Evolutionary conservation across 257 asterid species (phyloP).

Genomic region (Datura wrightii): DNA sequence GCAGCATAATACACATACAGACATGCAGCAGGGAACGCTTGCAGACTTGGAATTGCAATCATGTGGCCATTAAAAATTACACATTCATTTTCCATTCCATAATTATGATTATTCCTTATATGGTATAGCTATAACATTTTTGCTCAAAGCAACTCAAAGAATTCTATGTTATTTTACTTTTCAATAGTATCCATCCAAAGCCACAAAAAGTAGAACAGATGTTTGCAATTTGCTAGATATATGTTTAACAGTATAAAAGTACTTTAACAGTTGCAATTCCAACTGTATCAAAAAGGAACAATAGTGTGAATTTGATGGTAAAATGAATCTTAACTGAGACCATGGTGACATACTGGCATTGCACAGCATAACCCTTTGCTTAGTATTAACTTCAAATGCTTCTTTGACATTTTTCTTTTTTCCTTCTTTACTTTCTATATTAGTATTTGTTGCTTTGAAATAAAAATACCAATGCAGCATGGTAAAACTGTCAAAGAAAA

Average conservation of each 20-base stretch:
- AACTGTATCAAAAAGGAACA: neutral
- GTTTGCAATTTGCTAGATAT: neutral
- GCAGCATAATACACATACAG: constrained; percentile 1
- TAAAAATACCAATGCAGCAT: neutral
- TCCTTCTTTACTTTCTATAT: neutral
- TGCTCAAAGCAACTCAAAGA: neutral
- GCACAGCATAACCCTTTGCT: neutral
- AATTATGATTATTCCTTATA: neutral
- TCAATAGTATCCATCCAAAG: neutral
- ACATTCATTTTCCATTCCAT: neutral
- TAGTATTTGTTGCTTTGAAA: neutral
- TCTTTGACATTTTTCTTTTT: neutral
- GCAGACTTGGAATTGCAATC: neutral
- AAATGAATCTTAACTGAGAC: neutral
- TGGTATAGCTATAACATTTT: neutral
- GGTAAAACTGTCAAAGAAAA: neutral
- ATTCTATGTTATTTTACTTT: neutral
- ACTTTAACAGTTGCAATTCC: neutral
- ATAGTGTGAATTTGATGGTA: neutral
- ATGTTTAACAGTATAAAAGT: neutral
- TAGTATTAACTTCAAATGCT: neutral
- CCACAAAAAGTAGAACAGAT: neutral
- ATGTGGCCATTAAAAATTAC: neutral
- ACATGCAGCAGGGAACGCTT: neutral
- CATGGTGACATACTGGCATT: neutral